Evolutionary conservation across 2,329 filamentous ascomycete genomes (phyloP).

Genomic region (Penicillium sp.): DNA sequence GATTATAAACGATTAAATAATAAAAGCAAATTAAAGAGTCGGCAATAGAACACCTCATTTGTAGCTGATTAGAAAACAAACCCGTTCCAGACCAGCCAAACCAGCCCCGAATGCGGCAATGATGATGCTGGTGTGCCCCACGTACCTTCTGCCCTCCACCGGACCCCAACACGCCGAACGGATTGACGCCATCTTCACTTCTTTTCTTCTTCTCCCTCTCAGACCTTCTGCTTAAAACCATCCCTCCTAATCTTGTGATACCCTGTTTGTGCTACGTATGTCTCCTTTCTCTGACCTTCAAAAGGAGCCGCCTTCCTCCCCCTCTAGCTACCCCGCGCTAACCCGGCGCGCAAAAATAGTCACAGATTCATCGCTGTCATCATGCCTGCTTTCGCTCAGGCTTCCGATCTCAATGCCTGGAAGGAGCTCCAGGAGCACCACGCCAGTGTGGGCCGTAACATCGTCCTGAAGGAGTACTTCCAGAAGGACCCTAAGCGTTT

Average conservation of each 20-base stretch:
- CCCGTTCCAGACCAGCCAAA: constrained; percentile 22
- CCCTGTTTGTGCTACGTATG: constrained; percentile 12
- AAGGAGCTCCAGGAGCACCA: constrained; percentile 88
- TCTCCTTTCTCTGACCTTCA: not conserved
- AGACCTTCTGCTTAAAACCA: not conserved
- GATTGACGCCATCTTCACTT: constrained; percentile 27
- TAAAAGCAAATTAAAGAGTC: not conserved
- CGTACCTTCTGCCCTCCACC: constrained; percentile 29
- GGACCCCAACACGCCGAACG: constrained; percentile 35
- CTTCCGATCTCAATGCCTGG: constrained; percentile 85
- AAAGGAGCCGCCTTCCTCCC: not conserved
- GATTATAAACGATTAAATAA: not conserved
- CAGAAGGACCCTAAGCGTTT: constrained; percentile 85
- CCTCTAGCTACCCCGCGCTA: constrained; percentile 33
- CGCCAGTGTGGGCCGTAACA: constrained; percentile 80
- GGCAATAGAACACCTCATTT: not conserved
- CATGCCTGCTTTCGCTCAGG: constrained; percentile 62
- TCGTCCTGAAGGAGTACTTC: constrained; percentile 93
- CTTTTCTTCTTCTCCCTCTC: constrained; percentile 10
- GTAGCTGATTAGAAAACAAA: constrained; percentile 16
- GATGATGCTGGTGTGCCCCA: constrained; percentile 34
- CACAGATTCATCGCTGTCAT: constrained; percentile 26
- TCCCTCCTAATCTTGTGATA: constrained; percentile 15
- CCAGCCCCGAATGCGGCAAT: constrained; percentile 29
- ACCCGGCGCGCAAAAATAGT: constrained; percentile 18